Base-by-base conservation (phyloP, 2,329 filamentous ascomycete genomes). In the Verticillium alfalfae region DNA sequence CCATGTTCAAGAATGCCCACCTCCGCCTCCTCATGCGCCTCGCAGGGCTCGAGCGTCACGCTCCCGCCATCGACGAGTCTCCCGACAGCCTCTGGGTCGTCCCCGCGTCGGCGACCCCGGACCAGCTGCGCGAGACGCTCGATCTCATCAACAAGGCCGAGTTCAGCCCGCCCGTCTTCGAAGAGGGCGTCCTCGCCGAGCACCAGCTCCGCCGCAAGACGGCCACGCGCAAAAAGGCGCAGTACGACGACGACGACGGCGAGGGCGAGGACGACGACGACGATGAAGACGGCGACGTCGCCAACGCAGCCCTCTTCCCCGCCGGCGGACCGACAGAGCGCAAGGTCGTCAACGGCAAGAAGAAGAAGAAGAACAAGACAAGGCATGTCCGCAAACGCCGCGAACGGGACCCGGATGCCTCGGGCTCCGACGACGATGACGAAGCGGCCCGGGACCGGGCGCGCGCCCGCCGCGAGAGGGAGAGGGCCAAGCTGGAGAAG, bases 1-100 rank as follows among this genome's bases (percentile, higher is more conserved):
- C 92, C 34, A 88, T 97, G 76, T 96, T 96, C 79, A 96, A 92
- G 71, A 96, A 98, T 73, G 88, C 91, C 10, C 89, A 94, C 69
- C 82, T 98, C 2, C 89, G 93, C 38, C 86, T 98, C 1, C 83
- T 99, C 3, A 89, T 98, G 84, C 88, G 82, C 1, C 81, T 95
- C 0, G 81, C 89, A 18, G 91, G 90, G 0, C 85, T 96, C 64
- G 82, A 89, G 68, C 82, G 88, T 4, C 73, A 83, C 9, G 74
- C 76, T 0, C 78, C 81, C 0, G 74, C 73, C 0, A 69, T 81
- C 3, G 88, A 92, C 52, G 91, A 96, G 70, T 88, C 91, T 3
- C 82, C 84, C 1, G 90, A 94, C 62, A 88, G 90, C 1, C 79
- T 82, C 1, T 98, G 95, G 95, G 78, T 91, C 54, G 81, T 98